Evolutionary conservation across 1,284 basidiomycete genomes (phyloP).

Genomic region (Cystobasidium slooffiae): DNA sequence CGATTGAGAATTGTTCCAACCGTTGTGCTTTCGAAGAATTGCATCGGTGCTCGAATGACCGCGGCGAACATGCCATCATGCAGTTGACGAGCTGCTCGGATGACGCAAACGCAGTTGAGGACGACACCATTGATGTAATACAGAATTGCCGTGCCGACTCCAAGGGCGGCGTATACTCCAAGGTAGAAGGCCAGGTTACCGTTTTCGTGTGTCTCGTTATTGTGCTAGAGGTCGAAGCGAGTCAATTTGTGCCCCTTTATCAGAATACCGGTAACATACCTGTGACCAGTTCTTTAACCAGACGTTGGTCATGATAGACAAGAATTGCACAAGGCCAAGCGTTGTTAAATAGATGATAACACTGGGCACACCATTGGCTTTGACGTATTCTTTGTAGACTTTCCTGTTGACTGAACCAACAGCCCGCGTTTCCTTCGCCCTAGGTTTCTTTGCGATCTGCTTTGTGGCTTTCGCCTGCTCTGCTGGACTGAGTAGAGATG

Average conservation of each 20-base stretch:
- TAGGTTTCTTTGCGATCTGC: slow-evolving; percentile 45
- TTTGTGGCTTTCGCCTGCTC: slow-evolving; percentile 20
- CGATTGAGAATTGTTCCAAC: slow-evolving; percentile 69
- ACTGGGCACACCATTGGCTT: slow-evolving; percentile 74
- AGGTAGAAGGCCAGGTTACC: slow-evolving; percentile 56
- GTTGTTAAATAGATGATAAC: slow-evolving; percentile 62
- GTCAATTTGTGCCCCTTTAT: background rate
- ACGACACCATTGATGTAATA: slow-evolving; percentile 56
- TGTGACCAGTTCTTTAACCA: slow-evolving; percentile 63
- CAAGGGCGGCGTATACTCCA: slow-evolving; percentile 51
- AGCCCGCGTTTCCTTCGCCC: slow-evolving; percentile 76
- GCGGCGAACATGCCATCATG: slow-evolving; percentile 69
- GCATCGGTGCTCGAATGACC: slow-evolving; percentile 78
- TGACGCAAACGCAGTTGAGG: slow-evolving; percentile 77
- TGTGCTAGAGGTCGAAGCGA: slow-evolving; percentile 75
- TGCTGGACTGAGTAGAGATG: slow-evolving; percentile 13
- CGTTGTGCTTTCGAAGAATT: slow-evolving; percentile 68
- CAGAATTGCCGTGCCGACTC: slow-evolving; percentile 36
- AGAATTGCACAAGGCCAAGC: slow-evolving; percentile 61
- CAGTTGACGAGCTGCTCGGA: slow-evolving; percentile 66
- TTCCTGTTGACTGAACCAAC: slow-evolving; percentile 77
- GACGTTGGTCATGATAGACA: slow-evolving; percentile 65
- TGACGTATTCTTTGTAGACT: slow-evolving; percentile 78
- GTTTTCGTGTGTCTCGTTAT: slow-evolving; percentile 67
- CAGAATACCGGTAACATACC: slow-evolving; percentile 1